Evolutionary conservation across 2,329 filamentous ascomycete genomes (phyloP).

Genomic region (Calonectria pauciramosa): DNA sequence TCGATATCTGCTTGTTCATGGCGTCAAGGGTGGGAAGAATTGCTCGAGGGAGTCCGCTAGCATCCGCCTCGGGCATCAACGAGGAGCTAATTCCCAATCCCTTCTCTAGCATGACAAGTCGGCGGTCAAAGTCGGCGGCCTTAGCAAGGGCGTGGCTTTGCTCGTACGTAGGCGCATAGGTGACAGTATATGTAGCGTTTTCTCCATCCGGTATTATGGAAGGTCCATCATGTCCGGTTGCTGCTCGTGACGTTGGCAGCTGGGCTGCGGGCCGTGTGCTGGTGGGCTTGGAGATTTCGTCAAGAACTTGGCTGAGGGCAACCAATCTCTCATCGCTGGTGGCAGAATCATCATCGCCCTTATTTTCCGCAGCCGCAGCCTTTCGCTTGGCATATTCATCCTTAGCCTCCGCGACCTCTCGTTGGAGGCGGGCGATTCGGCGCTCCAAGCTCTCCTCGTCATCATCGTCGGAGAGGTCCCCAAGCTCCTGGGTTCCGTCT

Average conservation of each 20-base stretch:
- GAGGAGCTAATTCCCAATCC: conserved; percentile 83
- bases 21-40: conserved; percentile 86
- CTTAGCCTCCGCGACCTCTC: conserved; percentile 84
- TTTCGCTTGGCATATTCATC: conserved; percentile 70
- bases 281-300: conserved; percentile 67
- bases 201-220: conserved; percentile 37
- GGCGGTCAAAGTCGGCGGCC: conserved; percentile 88
- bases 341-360: conserved; percentile 65
- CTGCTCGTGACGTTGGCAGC: conserved; percentile 23
- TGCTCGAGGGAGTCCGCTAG: conserved; percentile 71
- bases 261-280: conserved; percentile 29
- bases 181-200: conserved; percentile 72
- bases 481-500: conserved; percentile 76
- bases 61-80: conserved; percentile 72
- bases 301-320: conserved; percentile 79
- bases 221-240: conserved; percentile 33
- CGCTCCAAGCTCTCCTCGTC: conserved; percentile 82
- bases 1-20: conserved; percentile 84
- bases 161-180: conserved; percentile 74
- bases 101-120: conserved; percentile 84
- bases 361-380: conserved; percentile 60
- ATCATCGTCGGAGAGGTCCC: conserved; percentile 81
- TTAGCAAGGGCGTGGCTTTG: conserved; percentile 81
- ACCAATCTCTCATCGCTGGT: conserved; percentile 59
- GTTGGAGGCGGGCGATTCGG: conserved; percentile 84